Evolutionary conservation across 2,329 filamentous ascomycete genomes (phyloP).

Genomic region (Exophiala bonariae): DNA sequence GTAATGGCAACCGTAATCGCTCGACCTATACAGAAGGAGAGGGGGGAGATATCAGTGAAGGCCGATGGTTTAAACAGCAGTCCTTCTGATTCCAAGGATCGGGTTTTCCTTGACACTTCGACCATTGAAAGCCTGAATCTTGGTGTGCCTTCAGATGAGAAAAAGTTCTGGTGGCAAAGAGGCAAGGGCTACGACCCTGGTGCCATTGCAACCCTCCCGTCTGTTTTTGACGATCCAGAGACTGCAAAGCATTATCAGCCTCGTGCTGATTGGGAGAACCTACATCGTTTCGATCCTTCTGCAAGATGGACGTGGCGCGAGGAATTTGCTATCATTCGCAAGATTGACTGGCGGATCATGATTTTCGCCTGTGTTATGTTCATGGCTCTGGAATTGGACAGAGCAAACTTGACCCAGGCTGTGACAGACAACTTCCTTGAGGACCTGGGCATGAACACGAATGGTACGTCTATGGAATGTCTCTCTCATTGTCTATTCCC

Average conservation of each 20-base stretch:
- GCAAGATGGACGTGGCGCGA: constrained; percentile 34
- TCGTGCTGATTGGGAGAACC: constrained; percentile 38
- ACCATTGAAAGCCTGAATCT: constrained; percentile 16
- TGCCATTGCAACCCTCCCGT: constrained; percentile 39
- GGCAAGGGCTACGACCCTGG: constrained; percentile 28
- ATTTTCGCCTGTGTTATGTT: constrained; percentile 52
- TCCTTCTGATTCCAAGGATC: constrained; percentile 9
- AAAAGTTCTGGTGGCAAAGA: constrained; percentile 34
- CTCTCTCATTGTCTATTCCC: constrained; percentile 18
- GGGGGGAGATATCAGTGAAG: not conserved
- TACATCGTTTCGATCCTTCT: constrained; percentile 36
- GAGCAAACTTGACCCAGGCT: constrained; percentile 63
- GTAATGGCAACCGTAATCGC: too few species aligned
- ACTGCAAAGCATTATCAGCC: constrained; percentile 37
- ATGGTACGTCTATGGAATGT: constrained; percentile 31
- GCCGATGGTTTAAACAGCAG: not conserved
- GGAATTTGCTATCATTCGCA: constrained; percentile 17
- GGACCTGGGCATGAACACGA: constrained; percentile 49
- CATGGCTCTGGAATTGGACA: constrained; percentile 64
- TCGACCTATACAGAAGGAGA: too few species aligned
- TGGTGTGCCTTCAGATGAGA: constrained; percentile 24
- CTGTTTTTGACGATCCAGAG: constrained; percentile 48
- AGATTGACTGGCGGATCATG: constrained; percentile 33
- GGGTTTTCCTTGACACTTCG: too few species aligned
- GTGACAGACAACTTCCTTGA: constrained; percentile 61